phyloP scores from a whole-genome alignment of 78 protist species.

The Dictyostelium intermedium region DNA sequence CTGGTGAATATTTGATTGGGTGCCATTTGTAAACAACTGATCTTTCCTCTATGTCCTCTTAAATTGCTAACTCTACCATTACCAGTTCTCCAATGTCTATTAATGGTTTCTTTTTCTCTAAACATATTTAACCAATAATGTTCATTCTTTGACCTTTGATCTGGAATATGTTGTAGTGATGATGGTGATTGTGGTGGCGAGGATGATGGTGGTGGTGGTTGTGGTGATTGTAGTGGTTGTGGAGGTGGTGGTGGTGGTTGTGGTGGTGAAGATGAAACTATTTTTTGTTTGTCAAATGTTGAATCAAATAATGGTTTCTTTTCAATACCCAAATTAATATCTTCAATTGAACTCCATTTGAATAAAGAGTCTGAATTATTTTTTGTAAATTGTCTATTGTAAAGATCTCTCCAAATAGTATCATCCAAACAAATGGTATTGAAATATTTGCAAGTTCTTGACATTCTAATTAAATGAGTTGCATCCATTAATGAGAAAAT shows the following conservation, averaged over 20 bases:
- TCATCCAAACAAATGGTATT: neutral
- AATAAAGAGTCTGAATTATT: neutral
- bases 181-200: neutral
- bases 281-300: neutral
- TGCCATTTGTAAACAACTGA: constrained; percentile 26
- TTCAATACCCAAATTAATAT: neutral
- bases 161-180: neutral
- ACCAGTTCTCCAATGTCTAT: constrained; percentile 35
- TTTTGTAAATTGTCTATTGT: neutral
- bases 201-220: neutral
- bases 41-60: constrained; percentile 26
- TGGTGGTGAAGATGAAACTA: neutral
- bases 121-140: constrained; percentile 34
- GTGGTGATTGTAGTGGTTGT: neutral
- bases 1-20: constrained; percentile 1
- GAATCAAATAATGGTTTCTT: neutral
- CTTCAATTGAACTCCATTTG: constrained; percentile 5
- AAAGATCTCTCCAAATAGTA: constrained; percentile 24
- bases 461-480: neutral
- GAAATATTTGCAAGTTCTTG: constrained; percentile 34
- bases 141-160: neutral
- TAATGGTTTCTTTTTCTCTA: neutral
- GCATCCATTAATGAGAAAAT: constrained; percentile 30
- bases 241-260: neutral
- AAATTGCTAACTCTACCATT: constrained; percentile 5